Conservation (phyloP, 78 protist genomes). For the Creolimax fragrantissima region DNA sequence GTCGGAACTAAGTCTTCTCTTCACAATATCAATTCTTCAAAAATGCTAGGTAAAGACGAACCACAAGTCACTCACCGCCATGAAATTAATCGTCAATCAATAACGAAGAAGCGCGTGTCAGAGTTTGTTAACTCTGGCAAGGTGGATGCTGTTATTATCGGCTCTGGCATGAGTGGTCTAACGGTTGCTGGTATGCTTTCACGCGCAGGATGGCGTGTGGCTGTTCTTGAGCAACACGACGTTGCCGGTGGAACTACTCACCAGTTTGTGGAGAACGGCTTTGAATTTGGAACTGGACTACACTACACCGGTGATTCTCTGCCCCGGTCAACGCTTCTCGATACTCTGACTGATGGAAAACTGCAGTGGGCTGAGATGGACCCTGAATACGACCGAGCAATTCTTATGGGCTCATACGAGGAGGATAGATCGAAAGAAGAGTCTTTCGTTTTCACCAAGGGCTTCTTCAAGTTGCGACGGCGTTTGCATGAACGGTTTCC, state of each 20-base stretch:
- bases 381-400: not conserved
- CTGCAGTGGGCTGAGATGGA: not conserved
- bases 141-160: not conserved
- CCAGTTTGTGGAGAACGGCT: not conserved
- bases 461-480: not conserved
- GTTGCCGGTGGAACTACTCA: slow-evolving; percentile 18
- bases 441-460: not conserved
- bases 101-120: not conserved
- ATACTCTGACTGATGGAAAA: not conserved
- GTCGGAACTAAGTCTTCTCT: no score
- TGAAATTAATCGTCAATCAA: not conserved
- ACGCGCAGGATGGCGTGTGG: not conserved
- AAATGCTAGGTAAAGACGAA: no score
- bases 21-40: no score
- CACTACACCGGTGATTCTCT: not conserved
- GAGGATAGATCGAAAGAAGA: no score
- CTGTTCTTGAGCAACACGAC: slow-evolving; percentile 11
- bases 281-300: not conserved
- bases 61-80: no score
- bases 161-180: not conserved
- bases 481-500: not conserved
- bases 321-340: not conserved
- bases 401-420: not conserved
- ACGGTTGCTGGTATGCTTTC: not conserved
- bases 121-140: not conserved